phyloP scores from a whole-genome alignment of 257 asterid genomes.

The Primulina eburnea region DNA sequence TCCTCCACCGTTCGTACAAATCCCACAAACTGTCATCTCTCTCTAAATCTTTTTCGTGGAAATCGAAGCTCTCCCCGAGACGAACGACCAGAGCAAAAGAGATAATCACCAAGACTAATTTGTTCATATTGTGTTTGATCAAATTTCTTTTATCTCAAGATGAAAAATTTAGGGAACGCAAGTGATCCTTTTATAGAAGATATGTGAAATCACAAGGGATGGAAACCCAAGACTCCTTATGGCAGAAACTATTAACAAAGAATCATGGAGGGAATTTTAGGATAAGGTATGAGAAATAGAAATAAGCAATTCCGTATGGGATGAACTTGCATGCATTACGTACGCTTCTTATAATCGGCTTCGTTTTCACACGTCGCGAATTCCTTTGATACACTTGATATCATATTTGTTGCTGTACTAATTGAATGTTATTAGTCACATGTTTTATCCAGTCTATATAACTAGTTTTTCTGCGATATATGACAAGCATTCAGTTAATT shows the following conservation, averaged over 20 bases:
- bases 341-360: constrained; percentile 20
- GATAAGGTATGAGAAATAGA: constrained; percentile 16
- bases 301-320: constrained; percentile 15
- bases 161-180: constrained; percentile 20
- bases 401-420: no score
- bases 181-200: constrained; percentile 48
- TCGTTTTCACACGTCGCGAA: not conserved
- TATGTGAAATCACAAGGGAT: constrained; percentile 18
- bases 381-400: no score
- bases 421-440: not conserved
- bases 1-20: constrained; percentile 85
- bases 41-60: constrained; percentile 67
- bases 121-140: constrained; percentile 32
- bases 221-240: constrained; percentile 27
- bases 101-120: constrained; percentile 30
- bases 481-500: no score
- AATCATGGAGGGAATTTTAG: constrained; percentile 16
- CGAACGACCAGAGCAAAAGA: constrained; percentile 38
- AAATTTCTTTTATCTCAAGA: constrained; percentile 20
- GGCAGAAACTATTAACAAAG: constrained; percentile 28
- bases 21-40: constrained; percentile 73
- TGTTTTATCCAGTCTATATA: not conserved
- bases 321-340: constrained; percentile 18
- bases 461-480: not conserved
- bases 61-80: constrained; percentile 56